Evolutionary conservation across 176 grass and related monocot genomes (phyloP).

Genomic region (Triticum dicoccoides): DNA sequence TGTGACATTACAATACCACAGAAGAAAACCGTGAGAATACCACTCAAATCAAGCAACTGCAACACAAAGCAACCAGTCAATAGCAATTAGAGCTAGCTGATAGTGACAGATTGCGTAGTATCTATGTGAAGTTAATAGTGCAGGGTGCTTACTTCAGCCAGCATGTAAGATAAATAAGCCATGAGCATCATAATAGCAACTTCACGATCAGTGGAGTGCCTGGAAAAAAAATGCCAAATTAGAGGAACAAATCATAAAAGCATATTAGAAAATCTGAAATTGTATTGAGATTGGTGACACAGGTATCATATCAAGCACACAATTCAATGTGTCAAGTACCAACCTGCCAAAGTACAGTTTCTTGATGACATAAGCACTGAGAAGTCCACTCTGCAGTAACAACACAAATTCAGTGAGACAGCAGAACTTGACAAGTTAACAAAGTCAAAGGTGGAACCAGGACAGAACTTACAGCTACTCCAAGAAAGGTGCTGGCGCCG

Average conservation of each 20-base stretch:
- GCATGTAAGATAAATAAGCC: slow-evolving; percentile 96
- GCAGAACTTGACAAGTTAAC: background rate
- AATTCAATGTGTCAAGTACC: slow-evolving; percentile 23
- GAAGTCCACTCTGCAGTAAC: slow-evolving; percentile 67
- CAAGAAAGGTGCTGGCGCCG: slow-evolving; percentile 70
- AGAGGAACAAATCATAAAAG: slow-evolving; percentile 13
- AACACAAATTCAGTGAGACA: slow-evolving; percentile 8
- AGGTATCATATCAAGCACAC: slow-evolving; percentile 7
- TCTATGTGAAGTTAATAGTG: slow-evolving; percentile 8
- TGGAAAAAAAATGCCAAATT: slow-evolving; percentile 30
- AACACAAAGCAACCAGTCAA: slow-evolving; percentile 27
- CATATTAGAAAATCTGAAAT: background rate
- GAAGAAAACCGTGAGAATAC: slow-evolving; percentile 95
- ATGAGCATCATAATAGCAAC: slow-evolving; percentile 95
- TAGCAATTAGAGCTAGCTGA: slow-evolving; percentile 13
- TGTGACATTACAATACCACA: slow-evolving; percentile 94
- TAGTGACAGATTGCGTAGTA: background rate
- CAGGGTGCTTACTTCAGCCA: slow-evolving; percentile 72
- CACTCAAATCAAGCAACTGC: slow-evolving; percentile 88
- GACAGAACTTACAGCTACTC: slow-evolving; percentile 73
- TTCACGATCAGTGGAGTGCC: slow-evolving; percentile 97
- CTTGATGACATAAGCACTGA: slow-evolving; percentile 92
- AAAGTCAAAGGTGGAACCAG: background rate
- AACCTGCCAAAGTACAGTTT: slow-evolving; percentile 94
- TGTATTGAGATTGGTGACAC: background rate